Evolutionary conservation across 1,284 basidiomycete species (phyloP), one percentile per base, ranked within the genome.

Genomic region (Moniliella sp.): DNA sequence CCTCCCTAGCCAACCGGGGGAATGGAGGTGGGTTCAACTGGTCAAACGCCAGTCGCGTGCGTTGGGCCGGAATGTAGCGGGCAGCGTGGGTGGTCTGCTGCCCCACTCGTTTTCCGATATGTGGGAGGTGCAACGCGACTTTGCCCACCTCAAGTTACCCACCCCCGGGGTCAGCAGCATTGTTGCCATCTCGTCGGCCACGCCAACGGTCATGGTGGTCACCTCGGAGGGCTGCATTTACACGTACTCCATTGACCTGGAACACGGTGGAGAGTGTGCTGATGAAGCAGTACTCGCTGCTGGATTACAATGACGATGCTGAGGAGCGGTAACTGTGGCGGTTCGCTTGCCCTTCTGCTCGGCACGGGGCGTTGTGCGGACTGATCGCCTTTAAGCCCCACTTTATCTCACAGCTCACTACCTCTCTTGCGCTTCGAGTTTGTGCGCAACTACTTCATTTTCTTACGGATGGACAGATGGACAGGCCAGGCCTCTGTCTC

Each of bases 161-260:
- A 71, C 70, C 1, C 72, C 70, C 27, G 80, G 80, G n/a, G 73
- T 64, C 7, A 47, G 52, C 32, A 57, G 51, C 13, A 43, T 58
- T 2, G 58, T 61, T 3, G 56, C 54, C 10, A 35, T 59, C n/a
- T 44, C 42, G 36, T 34, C 35, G 37, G 84, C 81, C 7, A 78
- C 80, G 61, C 88, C 88, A 0, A 83, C 94, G 43, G 79, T 94
- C 4, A 91, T 94, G 81, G 84, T 94, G 8, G 74, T 93, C 32
- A 84, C 83, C 0, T 80, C 80, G 0, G 84, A 94, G 43, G 88
- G 88, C 0, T 78, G 82, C 48, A 91, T 93, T 59, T 93, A 94
- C 57, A 75, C 76, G 5, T 97, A 97, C 62, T 79, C 71, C 50
- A 88, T 99, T 51, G 88, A 99, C 62, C 65, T 97, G 34, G 86